phyloP scores from a whole-genome alignment of 148 eudicot genomes.

The Vaccinium corymbosum region DNA sequence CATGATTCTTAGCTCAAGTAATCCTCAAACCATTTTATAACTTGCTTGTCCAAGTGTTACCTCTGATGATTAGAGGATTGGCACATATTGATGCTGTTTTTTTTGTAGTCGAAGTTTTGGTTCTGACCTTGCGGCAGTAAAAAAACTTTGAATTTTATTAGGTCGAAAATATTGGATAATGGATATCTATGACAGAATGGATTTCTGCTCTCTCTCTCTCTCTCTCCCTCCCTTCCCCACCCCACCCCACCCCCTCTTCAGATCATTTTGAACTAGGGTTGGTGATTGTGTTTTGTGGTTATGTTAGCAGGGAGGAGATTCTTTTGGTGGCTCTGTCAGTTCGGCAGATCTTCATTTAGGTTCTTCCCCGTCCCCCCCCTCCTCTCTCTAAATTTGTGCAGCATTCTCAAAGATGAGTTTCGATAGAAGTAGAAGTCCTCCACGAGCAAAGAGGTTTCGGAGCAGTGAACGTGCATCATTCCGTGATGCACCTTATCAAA shows the following conservation, averaged over 20 bases:
- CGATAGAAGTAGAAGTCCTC: constrained; percentile 26
- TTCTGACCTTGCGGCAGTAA: not conserved
- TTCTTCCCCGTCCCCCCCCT: not conserved
- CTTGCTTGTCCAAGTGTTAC: not conserved
- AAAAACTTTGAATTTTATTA: not conserved
- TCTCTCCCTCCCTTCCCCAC: no score
- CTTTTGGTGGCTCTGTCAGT: not conserved
- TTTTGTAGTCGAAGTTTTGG: not conserved
- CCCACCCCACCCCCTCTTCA: no score
- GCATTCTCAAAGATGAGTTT: constrained; percentile 20
- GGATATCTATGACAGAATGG: not conserved
- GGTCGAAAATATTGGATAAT: not conserved
- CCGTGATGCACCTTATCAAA: constrained; percentile 57
- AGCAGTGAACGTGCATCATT: constrained; percentile 45
- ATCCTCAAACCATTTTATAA: not conserved
- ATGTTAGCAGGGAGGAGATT: constrained; percentile 11
- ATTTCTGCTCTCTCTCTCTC: not conserved
- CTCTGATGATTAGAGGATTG: not conserved
- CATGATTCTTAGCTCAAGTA: no score
- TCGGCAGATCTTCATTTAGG: not conserved
- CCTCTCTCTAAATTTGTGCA: not conserved
- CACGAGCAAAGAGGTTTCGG: constrained; percentile 29
- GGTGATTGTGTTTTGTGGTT: constrained; percentile 9
- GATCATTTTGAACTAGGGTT: not conserved
- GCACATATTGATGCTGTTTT: not conserved